Base-by-base conservation (phyloP, 306 rosid genomes). In the Vigna angularis region DNA sequence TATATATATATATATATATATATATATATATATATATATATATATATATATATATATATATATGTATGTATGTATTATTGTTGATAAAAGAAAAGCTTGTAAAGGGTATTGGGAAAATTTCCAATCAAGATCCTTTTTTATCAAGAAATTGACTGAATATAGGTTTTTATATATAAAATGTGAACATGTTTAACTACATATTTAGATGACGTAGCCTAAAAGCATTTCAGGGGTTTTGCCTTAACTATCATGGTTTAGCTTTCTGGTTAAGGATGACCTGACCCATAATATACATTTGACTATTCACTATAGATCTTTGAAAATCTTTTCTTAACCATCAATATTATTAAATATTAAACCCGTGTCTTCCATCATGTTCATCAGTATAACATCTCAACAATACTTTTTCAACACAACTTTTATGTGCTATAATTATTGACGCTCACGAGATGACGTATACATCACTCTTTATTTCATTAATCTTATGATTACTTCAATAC, bases 151-250 rank as follows among this genome's bases (percentile, higher is more conserved):
- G 77, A 57, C 55, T 57, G 34, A 58, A 59, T 26, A 61, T 45
- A 26, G 30, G 47, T 73, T 38, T 55, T 36, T 36, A 36, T 36
- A 16, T 47, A 28, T 24, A n/a, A 72, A 56, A 14, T 59, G 1
- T 7, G 4, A 47, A 34, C 36, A 51, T 56, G 18, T 20, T 34
- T 14, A 16, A 48, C 16, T 40, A 17, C 40, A 50, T 66, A 57
- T 30, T 3, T 30, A 57, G 67, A 57, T 73, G 70, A 57, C 79
- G 62, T 80, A 66, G 53, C 15, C 48, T 67, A 22, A 38, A 74
- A 81, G 76, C 24, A 66, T 68, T 80, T 64, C 59, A 53, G 74
- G 73, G 63, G 44, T 68, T 68, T 16, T 57, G 72, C 36, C 36
- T 51, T 49, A 50, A 3, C 28, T 75, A 69, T 69, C 71, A 50